Conservation (phyloP, 306 rosid species). For the Mimosa bimucronata region DNA sequence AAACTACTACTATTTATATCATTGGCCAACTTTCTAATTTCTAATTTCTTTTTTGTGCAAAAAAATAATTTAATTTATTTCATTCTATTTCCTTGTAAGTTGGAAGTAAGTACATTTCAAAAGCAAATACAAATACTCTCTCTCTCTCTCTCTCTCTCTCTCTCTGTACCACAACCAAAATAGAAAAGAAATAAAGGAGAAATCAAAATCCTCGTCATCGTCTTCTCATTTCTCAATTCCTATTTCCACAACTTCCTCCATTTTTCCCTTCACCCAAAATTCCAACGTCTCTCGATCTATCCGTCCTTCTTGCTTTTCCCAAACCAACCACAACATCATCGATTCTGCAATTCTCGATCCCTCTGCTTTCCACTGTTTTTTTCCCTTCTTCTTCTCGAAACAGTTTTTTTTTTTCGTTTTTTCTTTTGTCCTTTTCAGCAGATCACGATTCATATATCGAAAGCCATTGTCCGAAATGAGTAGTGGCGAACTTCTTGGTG, state of each 20-base stretch:
- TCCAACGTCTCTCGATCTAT: slow-evolving; percentile 46
- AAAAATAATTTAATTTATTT: neutral
- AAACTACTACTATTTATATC: neutral
- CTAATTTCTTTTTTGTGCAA: neutral
- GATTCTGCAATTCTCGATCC: slow-evolving; percentile 32
- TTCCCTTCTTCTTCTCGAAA: neutral
- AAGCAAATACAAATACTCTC: too few species aligned
- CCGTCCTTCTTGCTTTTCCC: slow-evolving; percentile 34
- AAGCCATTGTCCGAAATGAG: slow-evolving; percentile 55
- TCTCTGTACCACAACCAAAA: slow-evolving; percentile 41
- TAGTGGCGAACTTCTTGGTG: slow-evolving; percentile 84
- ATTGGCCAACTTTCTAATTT: neutral
- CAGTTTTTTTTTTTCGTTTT: neutral
- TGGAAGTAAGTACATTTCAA: slow-evolving; percentile 23
- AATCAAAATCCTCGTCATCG: slow-evolving; percentile 33
- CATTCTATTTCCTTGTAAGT: neutral
- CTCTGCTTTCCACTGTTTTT: neutral
- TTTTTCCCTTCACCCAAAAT: neutral
- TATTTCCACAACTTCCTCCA: slow-evolving; percentile 12
- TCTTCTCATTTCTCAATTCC: slow-evolving; percentile 1
- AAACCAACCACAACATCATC: neutral
- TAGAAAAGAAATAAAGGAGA: slow-evolving; percentile 35
- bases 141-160: too few species aligned
- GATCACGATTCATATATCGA: slow-evolving; percentile 12
- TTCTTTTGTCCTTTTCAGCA: neutral